These are phyloP conservation scores for Tetrahymena thermophila DNA, from an alignment of 73 alveolate genomes.

Conservation along the genomic window DNA sequence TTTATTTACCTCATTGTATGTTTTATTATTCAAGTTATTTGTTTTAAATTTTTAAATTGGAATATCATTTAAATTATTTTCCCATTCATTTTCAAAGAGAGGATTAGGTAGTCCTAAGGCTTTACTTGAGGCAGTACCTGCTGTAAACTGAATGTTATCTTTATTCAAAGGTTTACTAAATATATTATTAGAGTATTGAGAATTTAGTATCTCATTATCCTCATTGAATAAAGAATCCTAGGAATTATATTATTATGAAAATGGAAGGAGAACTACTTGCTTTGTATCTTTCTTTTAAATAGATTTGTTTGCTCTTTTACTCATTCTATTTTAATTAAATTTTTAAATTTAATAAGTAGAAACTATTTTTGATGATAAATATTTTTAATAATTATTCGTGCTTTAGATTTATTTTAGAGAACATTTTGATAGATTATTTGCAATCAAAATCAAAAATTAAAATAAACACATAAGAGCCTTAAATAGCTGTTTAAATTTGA, in stretches of 20 bases:
- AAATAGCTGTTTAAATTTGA: neutral
- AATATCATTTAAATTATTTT: neutral
- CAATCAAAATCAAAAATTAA: neutral
- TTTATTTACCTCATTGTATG: neutral
- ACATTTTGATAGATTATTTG: no score
- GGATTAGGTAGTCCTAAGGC: neutral
- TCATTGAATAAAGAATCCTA: neutral
- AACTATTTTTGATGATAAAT: neutral
- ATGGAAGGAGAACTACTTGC: neutral
- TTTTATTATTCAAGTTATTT: neutral
- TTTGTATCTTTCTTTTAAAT: neutral
- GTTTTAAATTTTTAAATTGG: neutral
- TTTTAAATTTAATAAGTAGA: neutral
- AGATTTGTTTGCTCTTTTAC: neutral
- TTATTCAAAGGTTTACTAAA: neutral
- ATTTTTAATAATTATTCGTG: no score
- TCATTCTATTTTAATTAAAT: neutral
- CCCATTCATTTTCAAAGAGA: neutral
- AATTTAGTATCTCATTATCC: neutral
- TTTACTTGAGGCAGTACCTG: neutral
- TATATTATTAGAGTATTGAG: neutral
- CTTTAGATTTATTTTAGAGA: neutral
- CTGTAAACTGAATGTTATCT: neutral
- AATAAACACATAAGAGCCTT: neutral
- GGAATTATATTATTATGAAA: neutral